Evolutionary conservation across 2,329 filamentous ascomycete genomes (phyloP), one percentile per base, ranked within the genome.

Genomic region (Hymenoscyphus linearis): DNA sequence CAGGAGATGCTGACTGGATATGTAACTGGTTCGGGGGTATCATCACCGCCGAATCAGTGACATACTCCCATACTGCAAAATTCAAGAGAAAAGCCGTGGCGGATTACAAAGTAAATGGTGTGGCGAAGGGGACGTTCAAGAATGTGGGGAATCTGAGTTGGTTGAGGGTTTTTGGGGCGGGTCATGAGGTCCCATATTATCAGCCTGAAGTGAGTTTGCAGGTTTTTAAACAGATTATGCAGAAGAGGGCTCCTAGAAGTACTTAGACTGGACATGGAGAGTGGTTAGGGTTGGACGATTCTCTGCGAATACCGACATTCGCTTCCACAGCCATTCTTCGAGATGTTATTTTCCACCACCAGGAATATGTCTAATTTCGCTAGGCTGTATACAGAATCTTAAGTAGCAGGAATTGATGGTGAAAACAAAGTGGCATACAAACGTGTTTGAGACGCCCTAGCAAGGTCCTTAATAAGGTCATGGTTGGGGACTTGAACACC

Each of bases 1-100:
- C 80, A 0, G 81, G 81, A 44, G 81, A 83, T 60, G 76, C 80
- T 2, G 81, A 85, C 65, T 84, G 77, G 73, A 81, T 83, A 60
- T 84, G 80, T 68, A 84, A 84, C 71, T 83, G 80, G 78, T 70
- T 78, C 40, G 82, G 81, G 18, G 77, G 75, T 44, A 72, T 79
- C 9, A 73, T 70, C 14, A 78, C 77, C 0, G 76, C 79, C 1
- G 74, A 82, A 40, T 72, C 74, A 0, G 72, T 83, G 26, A 70
- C 74, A 16, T 82, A 76, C 68, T 61, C 71, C 0, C 74, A 73
- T 1, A 70, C 74, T 12, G 63, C 73, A 0, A 69, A 74, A 3
- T 83, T 83, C 66, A 66, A 67, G 4, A 65, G 67, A 25, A 72
- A 72, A n/a, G 59, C 66, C 22, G 65, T 78, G 16, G 59, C 70